Base-by-base conservation (phyloP, 208 protist genomes). In the Crithidia mellificae region DNA sequence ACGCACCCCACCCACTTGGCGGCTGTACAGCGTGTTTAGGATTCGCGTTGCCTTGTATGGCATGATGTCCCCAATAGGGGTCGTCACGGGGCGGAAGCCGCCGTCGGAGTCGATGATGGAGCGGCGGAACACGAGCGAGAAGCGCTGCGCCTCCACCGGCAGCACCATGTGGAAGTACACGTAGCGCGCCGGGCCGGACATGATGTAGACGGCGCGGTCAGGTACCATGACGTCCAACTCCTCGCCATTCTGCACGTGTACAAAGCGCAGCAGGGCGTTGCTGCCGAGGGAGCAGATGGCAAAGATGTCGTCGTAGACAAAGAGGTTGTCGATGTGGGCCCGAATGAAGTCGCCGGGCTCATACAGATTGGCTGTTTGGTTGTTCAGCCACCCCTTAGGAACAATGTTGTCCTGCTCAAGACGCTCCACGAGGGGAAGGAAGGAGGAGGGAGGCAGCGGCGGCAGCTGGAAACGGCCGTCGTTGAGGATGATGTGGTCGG, bases 121-220 rank as follows among this genome's bases (percentile, higher is more conserved):
- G 44, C 88, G 75, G 2, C 90, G 84, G 53, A 96, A 88, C 34
- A 96, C 90, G 29, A 96, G 83, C 36, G 84, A 92, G 61, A 94
- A 90, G 19, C 90, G 87, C 78, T 92, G 90, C 24, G 78, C 75
- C 64, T 96, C 87, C 5, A 93, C 83, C 17, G 90, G 90, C 17
- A 93, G 76, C 36, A 96, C 83, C 90, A 96, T 96, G 78, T 96
- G 90, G 64, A 96, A 93, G 63, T 96, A 96, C 6, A 96, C 84
- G 67, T 93, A 96, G 9, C 90, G 78, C 25, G 90, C 82, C 19
- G 90, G 90, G 2, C 90, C 90, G 2, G 85, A 92, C 79, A 96
- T 83, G 67, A 96, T 85, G 76, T 96, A 96, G 15, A 96, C 56
- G 58, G 84, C 84, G 14, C 86, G 70, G 66, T 96, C 86, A 15